Conservation (phyloP, 1,284 basidiomycete species). For the Leucoagaricus sp. region DNA sequence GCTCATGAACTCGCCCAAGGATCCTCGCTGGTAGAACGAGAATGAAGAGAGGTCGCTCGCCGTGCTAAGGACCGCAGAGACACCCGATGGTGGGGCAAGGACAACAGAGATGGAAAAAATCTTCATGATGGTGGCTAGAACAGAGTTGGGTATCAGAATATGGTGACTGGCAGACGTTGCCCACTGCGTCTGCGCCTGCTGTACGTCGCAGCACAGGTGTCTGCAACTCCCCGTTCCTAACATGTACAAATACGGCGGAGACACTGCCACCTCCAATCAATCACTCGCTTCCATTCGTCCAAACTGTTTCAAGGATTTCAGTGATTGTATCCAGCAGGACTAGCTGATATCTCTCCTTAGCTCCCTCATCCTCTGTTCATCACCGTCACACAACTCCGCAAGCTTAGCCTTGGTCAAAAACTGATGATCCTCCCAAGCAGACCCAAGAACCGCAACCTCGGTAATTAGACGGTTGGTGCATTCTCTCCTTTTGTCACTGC, state of each 20-base stretch:
- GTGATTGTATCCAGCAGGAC: neutral
- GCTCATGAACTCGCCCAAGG: constrained; percentile 85
- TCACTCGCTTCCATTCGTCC: neutral
- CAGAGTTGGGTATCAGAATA: neutral
- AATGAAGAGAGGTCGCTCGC: constrained; percentile 90
- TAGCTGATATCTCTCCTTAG: constrained; percentile 7
- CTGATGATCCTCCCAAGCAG: constrained; percentile 50
- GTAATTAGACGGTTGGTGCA: constrained; percentile 50
- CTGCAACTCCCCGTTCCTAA: neutral
- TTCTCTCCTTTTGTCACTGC: constrained; percentile 19
- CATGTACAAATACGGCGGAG: neutral
- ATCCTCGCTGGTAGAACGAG: constrained; percentile 91
- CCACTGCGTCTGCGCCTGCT: neutral
- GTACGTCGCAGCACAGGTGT: neutral
- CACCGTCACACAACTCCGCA: constrained; percentile 32
- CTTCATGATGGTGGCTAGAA: constrained; percentile 54
- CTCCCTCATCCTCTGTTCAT: constrained; percentile 9
- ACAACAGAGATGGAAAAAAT: constrained; percentile 68
- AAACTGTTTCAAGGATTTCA: neutral
- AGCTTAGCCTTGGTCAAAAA: constrained; percentile 38
- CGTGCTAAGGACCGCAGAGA: constrained; percentile 67
- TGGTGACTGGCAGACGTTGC: neutral
- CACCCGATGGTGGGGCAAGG: constrained; percentile 54
- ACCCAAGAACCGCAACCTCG: constrained; percentile 51
- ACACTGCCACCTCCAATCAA: neutral